These are phyloP conservation scores for Yamadazyma blattariae DNA, from an alignment of 1,139 yeast species.

Conservation along the genomic window DNA sequence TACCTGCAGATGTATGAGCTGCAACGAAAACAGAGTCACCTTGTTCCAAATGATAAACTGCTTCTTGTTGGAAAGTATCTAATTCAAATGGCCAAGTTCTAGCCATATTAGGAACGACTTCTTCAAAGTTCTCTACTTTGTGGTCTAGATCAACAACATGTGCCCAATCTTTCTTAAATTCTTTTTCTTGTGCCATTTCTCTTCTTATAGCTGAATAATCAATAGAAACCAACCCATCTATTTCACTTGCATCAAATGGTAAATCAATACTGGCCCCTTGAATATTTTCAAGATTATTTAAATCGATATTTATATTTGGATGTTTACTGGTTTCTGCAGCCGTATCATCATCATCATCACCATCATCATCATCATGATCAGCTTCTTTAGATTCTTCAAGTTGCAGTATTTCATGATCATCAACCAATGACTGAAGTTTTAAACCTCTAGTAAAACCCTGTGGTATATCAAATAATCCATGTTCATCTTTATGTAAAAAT, in stretches of 20 bases:
- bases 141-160: slow-evolving; percentile 90
- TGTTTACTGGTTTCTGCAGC: background rate
- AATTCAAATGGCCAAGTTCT: slow-evolving; percentile 89
- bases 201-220: slow-evolving; percentile 37
- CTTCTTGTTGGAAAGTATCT: slow-evolving; percentile 95
- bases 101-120: slow-evolving; percentile 90
- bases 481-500: slow-evolving; percentile 60
- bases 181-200: slow-evolving; percentile 25
- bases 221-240: slow-evolving; percentile 77
- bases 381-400: slow-evolving; percentile 12
- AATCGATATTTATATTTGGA: background rate
- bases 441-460: slow-evolving; percentile 82
- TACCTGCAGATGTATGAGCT: slow-evolving; percentile 95
- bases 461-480: slow-evolving; percentile 79
- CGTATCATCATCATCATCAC: slow-evolving; percentile 18
- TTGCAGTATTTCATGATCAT: slow-evolving; percentile 14
- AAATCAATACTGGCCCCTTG: slow-evolving; percentile 7
- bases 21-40: slow-evolving; percentile 98
- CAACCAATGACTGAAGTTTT: slow-evolving; percentile 14
- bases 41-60: slow-evolving; percentile 92
- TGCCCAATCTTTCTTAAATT: slow-evolving; percentile 75
- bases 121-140: slow-evolving; percentile 76
- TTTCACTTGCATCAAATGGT: slow-evolving; percentile 42
- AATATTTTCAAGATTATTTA: background rate
- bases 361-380: slow-evolving; percentile 18